Evolutionary conservation across 73 alveolate genomes (phyloP).

Genomic region (Paramecium primaurelia): DNA sequence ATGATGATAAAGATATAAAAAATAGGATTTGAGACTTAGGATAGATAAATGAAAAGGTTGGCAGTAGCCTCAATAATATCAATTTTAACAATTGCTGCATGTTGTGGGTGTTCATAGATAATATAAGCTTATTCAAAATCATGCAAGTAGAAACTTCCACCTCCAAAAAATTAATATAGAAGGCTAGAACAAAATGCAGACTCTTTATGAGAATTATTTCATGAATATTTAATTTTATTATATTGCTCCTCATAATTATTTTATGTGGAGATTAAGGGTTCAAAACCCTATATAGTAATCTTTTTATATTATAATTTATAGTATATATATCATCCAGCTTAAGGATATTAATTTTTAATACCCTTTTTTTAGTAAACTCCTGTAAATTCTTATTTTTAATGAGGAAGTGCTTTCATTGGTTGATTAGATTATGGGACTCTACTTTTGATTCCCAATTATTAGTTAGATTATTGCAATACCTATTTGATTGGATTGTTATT

Average conservation of each 20-base stretch:
- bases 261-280: neutral
- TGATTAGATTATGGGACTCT: neutral
- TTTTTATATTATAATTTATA: too few species aligned
- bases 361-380: neutral
- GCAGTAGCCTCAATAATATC: slow-evolving; percentile 45
- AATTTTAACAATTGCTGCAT: neutral
- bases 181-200: neutral
- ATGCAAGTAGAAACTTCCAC: slow-evolving; percentile 30
- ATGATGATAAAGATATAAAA: neutral
- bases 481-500: neutral
- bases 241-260: neutral
- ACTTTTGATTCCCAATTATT: neutral
- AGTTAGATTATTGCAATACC: neutral
- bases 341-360: neutral
- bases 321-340: neutral
- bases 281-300: neutral
- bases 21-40: neutral
- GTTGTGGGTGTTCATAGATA: slow-evolving; percentile 31
- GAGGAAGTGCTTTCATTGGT: neutral
- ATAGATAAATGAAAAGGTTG: neutral
- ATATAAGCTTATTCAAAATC: neutral
- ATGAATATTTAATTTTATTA: neutral
- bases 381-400: neutral
- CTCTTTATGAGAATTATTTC: neutral
- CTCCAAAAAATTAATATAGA: slow-evolving; percentile 1